These are phyloP conservation scores for Epicoccum sorghinum DNA, from an alignment of 2,329 filamentous ascomycete genomes.

Conservation along the genomic window DNA sequence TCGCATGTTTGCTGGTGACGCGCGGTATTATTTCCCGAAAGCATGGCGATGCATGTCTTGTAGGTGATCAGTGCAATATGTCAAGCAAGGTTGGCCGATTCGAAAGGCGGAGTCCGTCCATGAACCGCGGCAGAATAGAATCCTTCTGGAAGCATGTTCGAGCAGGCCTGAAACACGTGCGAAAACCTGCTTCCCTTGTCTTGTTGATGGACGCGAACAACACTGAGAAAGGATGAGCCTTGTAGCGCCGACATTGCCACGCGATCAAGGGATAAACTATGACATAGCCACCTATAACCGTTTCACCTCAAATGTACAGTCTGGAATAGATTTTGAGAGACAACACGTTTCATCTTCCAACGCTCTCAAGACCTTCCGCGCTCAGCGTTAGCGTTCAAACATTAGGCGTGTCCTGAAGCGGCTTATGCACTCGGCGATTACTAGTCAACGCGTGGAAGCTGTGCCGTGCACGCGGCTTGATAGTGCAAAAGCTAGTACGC, in stretches of 20 bases:
- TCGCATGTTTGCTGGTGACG: neutral
- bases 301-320: constrained; percentile 21
- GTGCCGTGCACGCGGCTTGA: constrained; percentile 25
- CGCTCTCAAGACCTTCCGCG: constrained; percentile 15
- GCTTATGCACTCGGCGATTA: constrained; percentile 11
- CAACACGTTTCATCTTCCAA: constrained; percentile 18
- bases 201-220: constrained; percentile 6
- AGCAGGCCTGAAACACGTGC: constrained; percentile 16
- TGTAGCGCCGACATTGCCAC: constrained; percentile 17
- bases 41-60: constrained; percentile 5
- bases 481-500: constrained; percentile 11
- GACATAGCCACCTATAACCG: constrained; percentile 7
- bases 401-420: constrained; percentile 9
- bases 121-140: constrained; percentile 11
- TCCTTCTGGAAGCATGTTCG: constrained; percentile 23
- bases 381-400: constrained; percentile 18
- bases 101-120: constrained; percentile 7
- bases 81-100: constrained; percentile 13
- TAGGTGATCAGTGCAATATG: constrained; percentile 8
- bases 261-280: constrained; percentile 9
- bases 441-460: constrained; percentile 31
- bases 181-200: constrained; percentile 15
- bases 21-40: constrained; percentile 5
- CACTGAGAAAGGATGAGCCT: constrained; percentile 13
- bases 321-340: constrained; percentile 14